A percentile compares a stretch with the other conserved stretches of the same genome.
These are phyloP conservation scores for Phialemonium atrogriseum DNA, from an alignment of 2,329 filamentous ascomycete genomes.

Conservation along the genomic window DNA sequence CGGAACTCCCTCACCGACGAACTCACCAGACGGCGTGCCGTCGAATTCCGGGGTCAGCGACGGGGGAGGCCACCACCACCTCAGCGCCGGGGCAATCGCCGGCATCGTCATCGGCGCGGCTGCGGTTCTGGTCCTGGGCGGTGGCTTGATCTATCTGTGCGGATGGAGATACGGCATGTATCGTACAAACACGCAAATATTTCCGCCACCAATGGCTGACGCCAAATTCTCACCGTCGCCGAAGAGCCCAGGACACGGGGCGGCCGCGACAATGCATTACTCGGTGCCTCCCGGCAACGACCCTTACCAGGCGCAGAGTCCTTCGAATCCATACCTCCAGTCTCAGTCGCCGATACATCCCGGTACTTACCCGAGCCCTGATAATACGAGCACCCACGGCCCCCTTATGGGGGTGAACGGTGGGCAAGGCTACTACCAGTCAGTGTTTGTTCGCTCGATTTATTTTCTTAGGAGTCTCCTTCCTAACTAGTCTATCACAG, in stretches of 20 bases:
- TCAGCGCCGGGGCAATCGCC: constrained; percentile 43
- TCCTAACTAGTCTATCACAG: constrained; percentile 7
- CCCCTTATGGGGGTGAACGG: constrained; percentile 6
- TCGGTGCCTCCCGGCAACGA: constrained; percentile 12
- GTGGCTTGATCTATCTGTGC: constrained; percentile 38
- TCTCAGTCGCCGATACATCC: neutral
- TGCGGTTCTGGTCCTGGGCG: constrained; percentile 33
- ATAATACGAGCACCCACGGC: constrained; percentile 1
- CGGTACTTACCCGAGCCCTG: neutral
- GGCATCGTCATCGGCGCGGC: constrained; percentile 48
- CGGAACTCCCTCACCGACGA: constrained; percentile 9
- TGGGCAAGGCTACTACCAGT: constrained; percentile 7
- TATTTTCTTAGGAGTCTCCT: neutral
- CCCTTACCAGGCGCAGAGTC: constrained; percentile 14
- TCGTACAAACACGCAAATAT: constrained; percentile 13
- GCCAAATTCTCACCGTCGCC: constrained; percentile 15
- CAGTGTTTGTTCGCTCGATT: constrained; percentile 7
- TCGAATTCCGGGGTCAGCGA: constrained; percentile 5
- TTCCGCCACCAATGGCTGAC: constrained; percentile 19
- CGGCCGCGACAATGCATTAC: constrained; percentile 17
- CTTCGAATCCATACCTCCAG: constrained; percentile 6
- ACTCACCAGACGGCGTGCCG: constrained; percentile 7
- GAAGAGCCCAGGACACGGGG: constrained; percentile 25
- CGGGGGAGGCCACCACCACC: constrained; percentile 5
- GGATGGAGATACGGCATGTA: constrained; percentile 32